These are phyloP conservation scores for Rhodotorula graminis DNA, from an alignment of 768 basidiomycete genomes.

Conservation along the genomic window DNA sequence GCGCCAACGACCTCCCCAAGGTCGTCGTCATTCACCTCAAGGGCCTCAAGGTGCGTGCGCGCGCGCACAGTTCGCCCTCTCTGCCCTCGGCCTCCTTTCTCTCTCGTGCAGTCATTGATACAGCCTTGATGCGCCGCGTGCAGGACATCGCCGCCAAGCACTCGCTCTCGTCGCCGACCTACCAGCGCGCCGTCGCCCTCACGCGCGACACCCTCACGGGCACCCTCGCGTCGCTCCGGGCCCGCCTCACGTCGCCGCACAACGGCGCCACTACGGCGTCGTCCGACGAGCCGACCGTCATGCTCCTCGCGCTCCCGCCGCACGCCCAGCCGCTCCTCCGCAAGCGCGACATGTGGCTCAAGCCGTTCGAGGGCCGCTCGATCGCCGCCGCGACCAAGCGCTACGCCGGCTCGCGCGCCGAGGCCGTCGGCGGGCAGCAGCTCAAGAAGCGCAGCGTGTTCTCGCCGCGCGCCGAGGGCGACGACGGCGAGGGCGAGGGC, in stretches of 20 bases:
- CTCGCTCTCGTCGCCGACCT: slow-evolving; percentile 17
- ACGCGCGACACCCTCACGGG: slow-evolving; percentile 15
- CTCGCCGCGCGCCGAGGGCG: neutral
- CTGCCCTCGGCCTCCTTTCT: neutral
- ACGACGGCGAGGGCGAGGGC: neutral
- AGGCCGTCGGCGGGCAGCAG: no score
- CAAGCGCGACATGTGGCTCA: slow-evolving; percentile 19
- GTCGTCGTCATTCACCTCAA: slow-evolving; percentile 30
- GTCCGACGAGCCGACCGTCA: neutral
- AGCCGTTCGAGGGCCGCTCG: slow-evolving; percentile 14
- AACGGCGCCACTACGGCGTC: neutral
- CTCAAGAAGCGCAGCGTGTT: slow-evolving; percentile 4
- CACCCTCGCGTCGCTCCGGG: slow-evolving; percentile 2
- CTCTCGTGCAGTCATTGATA: no score
- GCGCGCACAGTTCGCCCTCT: neutral
- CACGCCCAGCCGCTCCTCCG: slow-evolving; percentile 13
- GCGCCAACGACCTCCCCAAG: neutral
- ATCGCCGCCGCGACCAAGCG: neutral
- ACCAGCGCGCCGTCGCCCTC: slow-evolving; percentile 11
- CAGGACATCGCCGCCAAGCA: slow-evolving; percentile 15
- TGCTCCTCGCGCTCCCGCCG: slow-evolving; percentile 28
- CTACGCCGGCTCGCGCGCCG: neutral
- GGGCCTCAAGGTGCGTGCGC: slow-evolving; percentile 25
- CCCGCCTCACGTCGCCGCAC: neutral
- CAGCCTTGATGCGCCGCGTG: no score